Percentiles rank a stretch among this genome's conserved stretches.
Conservation (phyloP, 805 yeast genomes). For the Pichia rugopelliculosa region DNA sequence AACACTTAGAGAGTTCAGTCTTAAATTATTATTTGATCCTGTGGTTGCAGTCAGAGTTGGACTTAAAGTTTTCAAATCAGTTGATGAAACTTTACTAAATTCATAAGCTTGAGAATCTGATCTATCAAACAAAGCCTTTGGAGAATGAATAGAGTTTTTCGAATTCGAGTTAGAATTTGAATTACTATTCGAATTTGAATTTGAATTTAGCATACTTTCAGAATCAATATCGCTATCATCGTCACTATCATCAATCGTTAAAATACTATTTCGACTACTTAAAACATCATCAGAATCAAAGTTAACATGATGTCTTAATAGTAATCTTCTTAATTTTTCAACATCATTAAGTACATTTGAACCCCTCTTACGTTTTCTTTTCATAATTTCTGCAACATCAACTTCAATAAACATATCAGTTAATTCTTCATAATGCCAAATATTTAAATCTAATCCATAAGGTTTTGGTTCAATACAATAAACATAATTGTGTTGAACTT, state of each 20-base stretch:
- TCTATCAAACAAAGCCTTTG: conserved; percentile 16
- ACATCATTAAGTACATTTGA: conserved; percentile 17
- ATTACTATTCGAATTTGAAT: conserved; percentile 1
- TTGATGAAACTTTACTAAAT: conserved; percentile 12
- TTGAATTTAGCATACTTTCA: conserved; percentile 3
- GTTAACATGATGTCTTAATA: conserved; percentile 8
- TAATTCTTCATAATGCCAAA: conserved; percentile 30
- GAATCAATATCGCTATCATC: conserved; percentile 7
- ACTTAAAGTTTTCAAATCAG: conserved; percentile 5
- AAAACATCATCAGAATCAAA: conserved; percentile 15
- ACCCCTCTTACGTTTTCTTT: conserved; percentile 27
- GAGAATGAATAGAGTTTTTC: conserved; percentile 9
- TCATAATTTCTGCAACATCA: conserved; percentile 31
- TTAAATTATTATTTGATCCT: neutral
- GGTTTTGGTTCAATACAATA: conserved; percentile 35
- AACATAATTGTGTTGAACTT: conserved; percentile 29
- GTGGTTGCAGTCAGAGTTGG: neutral
- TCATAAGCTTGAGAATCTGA: conserved; percentile 29
- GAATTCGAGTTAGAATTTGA: no score
- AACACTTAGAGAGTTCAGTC: conserved; percentile 4
- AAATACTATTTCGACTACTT: conserved; percentile 1
- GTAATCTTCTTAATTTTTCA: conserved; percentile 11
- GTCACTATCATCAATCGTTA: conserved; percentile 6
- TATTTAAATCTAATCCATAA: conserved; percentile 31
- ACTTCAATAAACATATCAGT: conserved; percentile 32